Conservation (phyloP, 1,284 basidiomycete genomes). For the Chondrostereum purpureum region DNA sequence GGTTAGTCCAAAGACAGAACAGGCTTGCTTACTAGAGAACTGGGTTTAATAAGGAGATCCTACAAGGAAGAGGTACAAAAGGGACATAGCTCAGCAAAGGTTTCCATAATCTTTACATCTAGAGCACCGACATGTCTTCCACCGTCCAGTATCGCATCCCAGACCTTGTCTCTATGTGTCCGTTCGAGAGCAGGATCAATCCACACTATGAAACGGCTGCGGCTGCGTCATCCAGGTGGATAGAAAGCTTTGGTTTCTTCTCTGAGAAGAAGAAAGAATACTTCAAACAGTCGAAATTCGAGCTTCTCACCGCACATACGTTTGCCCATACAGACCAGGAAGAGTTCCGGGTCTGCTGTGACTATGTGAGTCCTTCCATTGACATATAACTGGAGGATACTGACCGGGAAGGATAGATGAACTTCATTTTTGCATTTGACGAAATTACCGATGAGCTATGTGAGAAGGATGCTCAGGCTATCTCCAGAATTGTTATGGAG, state of each 20-base stretch:
- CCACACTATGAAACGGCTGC: slow-evolving; percentile 49
- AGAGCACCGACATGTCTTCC: too few species aligned
- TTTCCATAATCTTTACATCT: too few species aligned
- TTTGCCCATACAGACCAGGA: slow-evolving; percentile 56
- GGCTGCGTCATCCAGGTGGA: slow-evolving; percentile 54
- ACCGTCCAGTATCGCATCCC: slow-evolving; percentile 33
- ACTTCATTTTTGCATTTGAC: slow-evolving; percentile 62
- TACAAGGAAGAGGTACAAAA: too few species aligned
- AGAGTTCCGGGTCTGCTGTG: slow-evolving; percentile 53
- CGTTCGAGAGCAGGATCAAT: slow-evolving; percentile 40
- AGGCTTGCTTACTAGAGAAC: too few species aligned
- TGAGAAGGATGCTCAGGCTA: slow-evolving; percentile 45
- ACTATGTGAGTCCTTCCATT: slow-evolving; percentile 36
- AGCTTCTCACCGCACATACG: slow-evolving; percentile 55
- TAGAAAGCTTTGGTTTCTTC: slow-evolving; percentile 54
- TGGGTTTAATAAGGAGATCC: too few species aligned
- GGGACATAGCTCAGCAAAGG: too few species aligned
- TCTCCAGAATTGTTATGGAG: slow-evolving; percentile 21
- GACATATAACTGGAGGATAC: background rate
- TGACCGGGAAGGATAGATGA: slow-evolving; percentile 30
- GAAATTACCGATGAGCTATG: slow-evolving; percentile 66
- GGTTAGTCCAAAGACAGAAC: too few species aligned
- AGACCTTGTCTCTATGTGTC: slow-evolving; percentile 45
- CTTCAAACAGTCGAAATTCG: slow-evolving; percentile 55
- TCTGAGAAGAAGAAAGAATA: slow-evolving; percentile 53